Percentiles rank a stretch among this genome's conserved stretches.
phyloP scores from a whole-genome alignment of 2,329 filamentous ascomycete genomes.

The Cercospora nicotianae region DNA sequence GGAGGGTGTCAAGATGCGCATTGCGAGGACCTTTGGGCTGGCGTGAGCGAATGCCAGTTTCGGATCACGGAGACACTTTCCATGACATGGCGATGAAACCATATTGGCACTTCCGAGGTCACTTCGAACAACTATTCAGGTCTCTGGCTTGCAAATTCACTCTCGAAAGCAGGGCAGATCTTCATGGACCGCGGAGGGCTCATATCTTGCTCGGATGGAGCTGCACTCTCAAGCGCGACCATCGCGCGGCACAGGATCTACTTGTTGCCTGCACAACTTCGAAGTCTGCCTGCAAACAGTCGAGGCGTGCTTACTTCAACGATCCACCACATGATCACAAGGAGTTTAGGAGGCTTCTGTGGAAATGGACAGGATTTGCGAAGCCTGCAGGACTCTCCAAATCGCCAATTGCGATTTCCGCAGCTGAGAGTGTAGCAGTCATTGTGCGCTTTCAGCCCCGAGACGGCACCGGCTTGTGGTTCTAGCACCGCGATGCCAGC shows the following conservation, averaged over 20 bases:
- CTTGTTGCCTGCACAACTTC: neutral
- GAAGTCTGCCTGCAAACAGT: too few species aligned
- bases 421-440: neutral
- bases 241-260: neutral
- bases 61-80: neutral
- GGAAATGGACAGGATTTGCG: neutral
- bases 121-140: neutral
- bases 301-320: neutral
- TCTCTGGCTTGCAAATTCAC: neutral
- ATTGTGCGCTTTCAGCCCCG: neutral
- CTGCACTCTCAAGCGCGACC: neutral
- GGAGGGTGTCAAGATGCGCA: conserved; percentile 61
- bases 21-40: conserved; percentile 34
- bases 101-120: neutral
- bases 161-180: neutral
- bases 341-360: neutral
- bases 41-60: neutral
- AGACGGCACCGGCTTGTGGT: neutral
- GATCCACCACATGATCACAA: too few species aligned
- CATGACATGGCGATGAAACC: neutral
- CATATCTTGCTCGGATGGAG: neutral
- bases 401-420: neutral
- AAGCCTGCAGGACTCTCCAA: neutral
- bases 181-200: neutral
- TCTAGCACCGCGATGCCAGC: neutral